A percentile compares a stretch with the other conserved stretches of the same genome.
phyloP scores from a whole-genome alignment of 2,329 filamentous ascomycete genomes.

The Helotiales sp. region DNA sequence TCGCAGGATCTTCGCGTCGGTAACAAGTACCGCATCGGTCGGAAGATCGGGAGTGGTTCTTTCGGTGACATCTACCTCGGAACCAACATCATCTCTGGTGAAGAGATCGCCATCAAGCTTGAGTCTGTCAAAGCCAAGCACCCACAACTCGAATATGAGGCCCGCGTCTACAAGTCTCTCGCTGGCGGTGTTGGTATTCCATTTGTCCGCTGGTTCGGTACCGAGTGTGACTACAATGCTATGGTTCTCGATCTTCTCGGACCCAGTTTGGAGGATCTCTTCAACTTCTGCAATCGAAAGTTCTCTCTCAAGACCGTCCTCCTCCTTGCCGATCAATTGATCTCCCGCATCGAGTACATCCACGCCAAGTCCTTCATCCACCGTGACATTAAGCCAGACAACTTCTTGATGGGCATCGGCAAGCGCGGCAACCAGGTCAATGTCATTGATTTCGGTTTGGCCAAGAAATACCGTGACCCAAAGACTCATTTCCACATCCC shows the following conservation, averaged over 20 bases:
- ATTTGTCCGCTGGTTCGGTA: conserved; percentile 99
- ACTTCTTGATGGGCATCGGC: conserved; percentile 99
- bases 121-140: conserved; percentile 99
- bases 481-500: conserved; percentile 99
- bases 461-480: conserved; percentile 99
- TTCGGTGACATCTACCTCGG: conserved; percentile 99
- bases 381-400: conserved; percentile 99
- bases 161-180: conserved; percentile 87
- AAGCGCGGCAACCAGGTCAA: conserved; percentile 99
- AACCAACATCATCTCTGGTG: conserved; percentile 99
- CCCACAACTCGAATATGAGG: conserved; percentile 98
- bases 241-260: conserved; percentile 98
- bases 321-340: conserved; percentile 94
- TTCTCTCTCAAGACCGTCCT: conserved; percentile 99
- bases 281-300: conserved; percentile 99
- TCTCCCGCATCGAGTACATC: conserved; percentile 99
- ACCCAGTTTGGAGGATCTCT: conserved; percentile 93
- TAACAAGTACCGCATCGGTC: conserved; percentile 99
- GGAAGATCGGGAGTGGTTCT: conserved; percentile 96
- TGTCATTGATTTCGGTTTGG: conserved; percentile 97
- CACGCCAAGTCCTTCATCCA: conserved; percentile 99
- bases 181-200: conserved; percentile 97
- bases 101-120: conserved; percentile 99
- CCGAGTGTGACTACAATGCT: conserved; percentile 99
- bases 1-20: conserved; percentile 95